These are phyloP conservation scores for Mycosphaerella sp. DNA, from an alignment of 2,329 filamentous ascomycete genomes.

Conservation along the genomic window DNA sequence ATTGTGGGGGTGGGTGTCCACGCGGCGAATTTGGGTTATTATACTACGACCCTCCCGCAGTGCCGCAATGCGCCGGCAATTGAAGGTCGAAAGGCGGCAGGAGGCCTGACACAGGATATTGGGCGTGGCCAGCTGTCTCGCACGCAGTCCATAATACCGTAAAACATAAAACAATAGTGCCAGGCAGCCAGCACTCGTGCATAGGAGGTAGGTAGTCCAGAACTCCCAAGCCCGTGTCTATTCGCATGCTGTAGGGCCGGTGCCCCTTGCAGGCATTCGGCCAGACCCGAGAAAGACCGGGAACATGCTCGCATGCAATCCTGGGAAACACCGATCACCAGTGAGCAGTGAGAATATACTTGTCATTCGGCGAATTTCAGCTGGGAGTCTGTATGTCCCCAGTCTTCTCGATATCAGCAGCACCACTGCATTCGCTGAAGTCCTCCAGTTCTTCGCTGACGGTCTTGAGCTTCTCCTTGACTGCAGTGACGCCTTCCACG, in stretches of 20 bases:
- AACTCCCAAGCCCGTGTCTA: background rate
- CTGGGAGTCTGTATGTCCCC: conserved; percentile 15
- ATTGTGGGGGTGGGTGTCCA: conserved; percentile 8
- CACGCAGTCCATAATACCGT: background rate
- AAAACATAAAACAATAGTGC: background rate
- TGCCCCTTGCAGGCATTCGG: background rate
- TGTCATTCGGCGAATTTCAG: background rate
- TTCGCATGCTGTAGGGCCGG: background rate
- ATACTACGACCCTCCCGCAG: background rate
- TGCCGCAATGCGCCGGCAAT: background rate
- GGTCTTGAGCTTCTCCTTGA: conserved; percentile 94
- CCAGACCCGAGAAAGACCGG: background rate
- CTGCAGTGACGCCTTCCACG: conserved; percentile 74
- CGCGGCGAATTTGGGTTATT: conserved; percentile 2
- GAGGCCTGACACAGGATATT: background rate
- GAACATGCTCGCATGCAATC: background rate
- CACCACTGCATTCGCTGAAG: conserved; percentile 82
- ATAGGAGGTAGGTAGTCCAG: background rate
- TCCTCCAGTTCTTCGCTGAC: conserved; percentile 95
- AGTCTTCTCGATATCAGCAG: conserved; percentile 61
- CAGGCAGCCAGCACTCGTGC: background rate
- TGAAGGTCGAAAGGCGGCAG: background rate
- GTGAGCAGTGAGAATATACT: background rate
- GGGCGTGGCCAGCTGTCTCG: background rate
- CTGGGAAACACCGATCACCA: background rate